A percentile compares a stretch with the other conserved stretches of the same genome.
phyloP scores from a whole-genome alignment of 176 grass and related monocot genomes.

The Poa annua region DNA sequence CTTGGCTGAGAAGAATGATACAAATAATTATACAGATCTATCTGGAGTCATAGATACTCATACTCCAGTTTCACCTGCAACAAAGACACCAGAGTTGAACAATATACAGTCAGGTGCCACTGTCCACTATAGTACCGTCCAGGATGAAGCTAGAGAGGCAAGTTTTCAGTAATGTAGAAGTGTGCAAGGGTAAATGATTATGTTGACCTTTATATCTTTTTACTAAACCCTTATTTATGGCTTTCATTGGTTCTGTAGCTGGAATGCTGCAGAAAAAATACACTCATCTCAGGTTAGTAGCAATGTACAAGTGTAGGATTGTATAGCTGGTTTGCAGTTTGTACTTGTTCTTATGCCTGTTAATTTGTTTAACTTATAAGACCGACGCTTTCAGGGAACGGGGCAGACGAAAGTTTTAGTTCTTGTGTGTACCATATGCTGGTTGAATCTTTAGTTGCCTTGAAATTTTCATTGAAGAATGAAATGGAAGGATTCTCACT shows the following conservation, averaged over 20 bases:
- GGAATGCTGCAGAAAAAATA: slow-evolving; percentile 47
- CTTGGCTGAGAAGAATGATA: slow-evolving; percentile 54
- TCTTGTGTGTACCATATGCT: slow-evolving; percentile 54
- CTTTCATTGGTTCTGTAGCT: slow-evolving; percentile 53
- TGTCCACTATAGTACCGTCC: slow-evolving; percentile 20
- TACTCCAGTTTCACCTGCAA: slow-evolving; percentile 23
- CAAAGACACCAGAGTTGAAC: slow-evolving; percentile 28
- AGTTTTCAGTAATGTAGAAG: slow-evolving; percentile 35
- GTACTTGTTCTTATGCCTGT: slow-evolving; percentile 2
- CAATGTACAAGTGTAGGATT: slow-evolving; percentile 19
- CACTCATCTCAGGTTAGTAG: slow-evolving; percentile 49
- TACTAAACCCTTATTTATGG: slow-evolving; percentile 38
- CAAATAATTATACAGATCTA: neutral
- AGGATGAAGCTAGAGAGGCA: slow-evolving; percentile 38
- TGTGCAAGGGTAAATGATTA: slow-evolving; percentile 14
- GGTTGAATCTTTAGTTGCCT: slow-evolving; percentile 57
- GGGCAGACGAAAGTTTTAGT: slow-evolving; percentile 33
- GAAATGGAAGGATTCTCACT: slow-evolving; percentile 58
- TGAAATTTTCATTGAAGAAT: slow-evolving; percentile 65
- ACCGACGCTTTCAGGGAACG: slow-evolving; percentile 52
- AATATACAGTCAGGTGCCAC: neutral
- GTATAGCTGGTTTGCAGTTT: neutral
- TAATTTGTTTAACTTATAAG: slow-evolving; percentile 34
- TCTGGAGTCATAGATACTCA: slow-evolving; percentile 12
- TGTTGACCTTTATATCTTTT: slow-evolving; percentile 26